A percentile compares a stretch with the other conserved stretches of the same genome.
phyloP scores from a whole-genome alignment of 2,329 filamentous ascomycete genomes.

The Plenodomus lindquistii region DNA sequence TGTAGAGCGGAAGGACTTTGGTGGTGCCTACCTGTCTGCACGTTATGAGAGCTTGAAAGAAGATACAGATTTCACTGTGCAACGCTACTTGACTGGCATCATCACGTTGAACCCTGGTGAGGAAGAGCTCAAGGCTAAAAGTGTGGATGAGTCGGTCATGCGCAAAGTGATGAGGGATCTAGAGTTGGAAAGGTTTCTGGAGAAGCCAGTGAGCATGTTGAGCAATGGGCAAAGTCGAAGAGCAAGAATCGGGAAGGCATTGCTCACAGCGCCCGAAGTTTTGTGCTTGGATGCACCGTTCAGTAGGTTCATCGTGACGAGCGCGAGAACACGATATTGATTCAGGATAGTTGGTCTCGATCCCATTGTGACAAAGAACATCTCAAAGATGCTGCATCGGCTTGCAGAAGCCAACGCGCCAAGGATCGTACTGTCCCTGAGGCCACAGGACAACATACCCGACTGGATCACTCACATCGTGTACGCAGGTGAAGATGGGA shows the following conservation, averaged over 20 bases:
- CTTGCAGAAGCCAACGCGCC: conserved; percentile 70
- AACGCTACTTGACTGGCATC: conserved; percentile 79
- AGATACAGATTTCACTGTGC: conserved; percentile 82
- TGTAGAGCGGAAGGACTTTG: conserved; percentile 64
- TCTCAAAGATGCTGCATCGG: conserved; percentile 71
- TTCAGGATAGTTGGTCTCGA: conserved; percentile 73
- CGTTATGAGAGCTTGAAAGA: conserved; percentile 88
- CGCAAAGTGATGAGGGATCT: conserved; percentile 70
- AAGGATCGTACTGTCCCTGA: conserved; percentile 73
- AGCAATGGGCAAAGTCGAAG: conserved; percentile 92
- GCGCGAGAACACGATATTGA: neutral
- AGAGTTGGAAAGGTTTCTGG: conserved; percentile 67
- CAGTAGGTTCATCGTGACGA: conserved; percentile 52
- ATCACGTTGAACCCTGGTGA: conserved; percentile 78
- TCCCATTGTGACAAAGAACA: conserved; percentile 72
- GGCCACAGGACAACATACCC: conserved; percentile 85
- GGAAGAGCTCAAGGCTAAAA: conserved; percentile 48
- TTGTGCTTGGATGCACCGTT: conserved; percentile 87
- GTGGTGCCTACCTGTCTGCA: conserved; percentile 78
- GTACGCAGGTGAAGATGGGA: conserved; percentile 69
- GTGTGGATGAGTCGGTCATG: conserved; percentile 55
- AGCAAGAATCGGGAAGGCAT: conserved; percentile 83
- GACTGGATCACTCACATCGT: conserved; percentile 88
- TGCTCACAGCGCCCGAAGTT: conserved; percentile 78
- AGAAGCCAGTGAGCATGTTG: conserved; percentile 84